A percentile compares a stretch with the other conserved stretches of the same genome.
These are phyloP conservation scores for Colletotrichum viniferum DNA, from an alignment of 2,329 filamentous ascomycete species.

Conservation along the genomic window DNA sequence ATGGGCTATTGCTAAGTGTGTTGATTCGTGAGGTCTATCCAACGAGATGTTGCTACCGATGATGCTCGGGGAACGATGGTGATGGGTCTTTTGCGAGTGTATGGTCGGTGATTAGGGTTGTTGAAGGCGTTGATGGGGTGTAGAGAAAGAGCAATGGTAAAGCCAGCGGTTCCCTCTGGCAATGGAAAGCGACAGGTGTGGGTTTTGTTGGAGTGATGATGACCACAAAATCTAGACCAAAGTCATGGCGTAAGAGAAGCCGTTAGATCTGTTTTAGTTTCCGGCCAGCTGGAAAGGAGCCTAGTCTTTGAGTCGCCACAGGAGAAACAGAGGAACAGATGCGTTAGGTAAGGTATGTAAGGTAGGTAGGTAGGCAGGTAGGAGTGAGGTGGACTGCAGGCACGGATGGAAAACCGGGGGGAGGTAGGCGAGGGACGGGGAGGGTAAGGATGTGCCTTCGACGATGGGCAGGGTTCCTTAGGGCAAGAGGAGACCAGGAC, in stretches of 20 bases:
- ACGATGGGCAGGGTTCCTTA: background rate
- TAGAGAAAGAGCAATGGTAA: fast-evolving
- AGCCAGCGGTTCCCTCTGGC: no score
- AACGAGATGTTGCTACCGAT: background rate
- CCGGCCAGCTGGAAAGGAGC: background rate
- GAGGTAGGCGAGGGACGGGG: background rate
- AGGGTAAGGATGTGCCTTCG: background rate
- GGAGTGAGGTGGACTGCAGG: background rate
- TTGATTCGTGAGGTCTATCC: background rate
- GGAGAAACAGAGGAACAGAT: background rate
- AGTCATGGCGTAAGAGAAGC: conserved; percentile 22
- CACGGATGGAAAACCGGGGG: background rate
- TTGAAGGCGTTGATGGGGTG: background rate
- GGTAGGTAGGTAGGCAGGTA: background rate
- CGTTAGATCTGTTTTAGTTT: conserved; percentile 14
- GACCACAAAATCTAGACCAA: background rate
- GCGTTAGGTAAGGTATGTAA: background rate
- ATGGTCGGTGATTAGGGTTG: background rate
- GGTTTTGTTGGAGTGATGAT: background rate
- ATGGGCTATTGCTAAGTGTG: background rate
- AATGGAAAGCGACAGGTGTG: background rate
- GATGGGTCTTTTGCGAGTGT: background rate
- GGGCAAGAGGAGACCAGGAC: background rate
- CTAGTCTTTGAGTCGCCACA: conserved; percentile 5
- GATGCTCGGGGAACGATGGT: background rate